Percentiles rank a stretch among this genome's conserved stretches.
These are phyloP conservation scores for Amoeboradix gromovi DNA, from an alignment of 371 early-diverging fungal genomes.

Conservation along the genomic window DNA sequence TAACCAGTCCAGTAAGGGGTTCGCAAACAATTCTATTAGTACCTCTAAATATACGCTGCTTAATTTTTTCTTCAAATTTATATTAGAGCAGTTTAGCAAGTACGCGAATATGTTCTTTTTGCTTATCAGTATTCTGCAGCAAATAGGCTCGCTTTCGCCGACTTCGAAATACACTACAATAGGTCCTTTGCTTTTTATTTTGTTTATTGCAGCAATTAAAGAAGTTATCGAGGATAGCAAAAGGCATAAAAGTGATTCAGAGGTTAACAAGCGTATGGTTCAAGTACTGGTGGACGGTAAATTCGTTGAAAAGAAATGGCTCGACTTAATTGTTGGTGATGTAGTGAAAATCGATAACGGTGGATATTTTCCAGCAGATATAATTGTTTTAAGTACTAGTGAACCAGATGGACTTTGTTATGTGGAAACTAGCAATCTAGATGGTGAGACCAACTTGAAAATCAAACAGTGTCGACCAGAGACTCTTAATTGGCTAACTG, in stretches of 20 bases:
- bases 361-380: conserved; percentile 33
- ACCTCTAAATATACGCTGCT: conserved; percentile 86
- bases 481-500: too few relatives aligned
- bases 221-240: conserved; percentile 87
- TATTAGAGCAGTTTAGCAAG: conserved; percentile 86
- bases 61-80: conserved; percentile 64
- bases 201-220: conserved; percentile 70
- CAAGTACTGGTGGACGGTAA: conserved; percentile 2
- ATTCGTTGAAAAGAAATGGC: background rate
- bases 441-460: conserved; percentile 99
- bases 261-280: background rate
- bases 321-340: conserved; percentile 80
- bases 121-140: conserved; percentile 74
- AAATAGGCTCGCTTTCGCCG: conserved; percentile 53
- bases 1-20: too few relatives aligned
- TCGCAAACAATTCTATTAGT: conserved; percentile 68
- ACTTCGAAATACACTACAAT: conserved; percentile 79
- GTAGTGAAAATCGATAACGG: conserved; percentile 63
- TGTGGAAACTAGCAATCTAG: conserved; percentile 94
- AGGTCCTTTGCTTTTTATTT: conserved; percentile 77
- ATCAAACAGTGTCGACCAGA: conserved; percentile 25
- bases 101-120: conserved; percentile 94
- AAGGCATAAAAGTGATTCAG: conserved; percentile 60
- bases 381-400: conserved; percentile 1
- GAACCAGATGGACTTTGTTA: conserved; percentile 15